Percentiles rank a stretch among this genome's conserved stretches.
Evolutionary conservation across 1,284 basidiomycete genomes (phyloP).

Genomic region (Mycosarcoma maydis): DNA sequence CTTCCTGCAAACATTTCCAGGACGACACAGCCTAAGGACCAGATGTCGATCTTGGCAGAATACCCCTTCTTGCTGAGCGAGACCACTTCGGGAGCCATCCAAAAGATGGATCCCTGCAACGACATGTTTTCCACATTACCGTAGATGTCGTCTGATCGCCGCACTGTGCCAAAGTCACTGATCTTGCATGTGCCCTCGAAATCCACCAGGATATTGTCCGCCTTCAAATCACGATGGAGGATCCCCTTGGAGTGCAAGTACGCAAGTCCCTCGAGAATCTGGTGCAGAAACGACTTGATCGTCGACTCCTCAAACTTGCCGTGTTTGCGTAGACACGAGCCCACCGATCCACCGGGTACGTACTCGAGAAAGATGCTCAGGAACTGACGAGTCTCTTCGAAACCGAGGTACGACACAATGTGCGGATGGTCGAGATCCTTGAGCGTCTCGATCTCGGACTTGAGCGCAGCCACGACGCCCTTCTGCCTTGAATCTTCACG

Average conservation of each 20-base stretch:
- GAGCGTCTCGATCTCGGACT: conserved; percentile 89
- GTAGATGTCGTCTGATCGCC: conserved; percentile 76
- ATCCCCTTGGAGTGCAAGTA: conserved; percentile 93
- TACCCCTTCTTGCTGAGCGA: conserved; percentile 81
- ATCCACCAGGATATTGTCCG: conserved; percentile 97
- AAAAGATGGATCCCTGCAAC: conserved; percentile 97
- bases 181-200: conserved; percentile 94
- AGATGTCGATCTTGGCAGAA: conserved; percentile 96
- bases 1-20: conserved; percentile 97
- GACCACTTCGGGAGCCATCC: conserved; percentile 98
- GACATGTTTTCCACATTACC: conserved; percentile 78
- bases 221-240: conserved; percentile 95
- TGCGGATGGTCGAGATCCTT: conserved; percentile 97
- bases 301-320: conserved; percentile 92
- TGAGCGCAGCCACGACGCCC: conserved; percentile 87
- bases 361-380: conserved; percentile 90
- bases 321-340: conserved; percentile 88
- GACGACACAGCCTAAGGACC: conserved; percentile 96
- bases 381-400: conserved; percentile 85
- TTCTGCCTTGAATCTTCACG: conserved; percentile 85
- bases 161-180: conserved; percentile 81
- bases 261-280: conserved; percentile 89
- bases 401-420: conserved; percentile 94
- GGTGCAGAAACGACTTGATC: conserved; percentile 89
- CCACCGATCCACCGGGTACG: conserved; percentile 91